These are phyloP conservation scores for Peronospora destructor DNA, from an alignment of 352 stramenopile species.

Conservation along the genomic window DNA sequence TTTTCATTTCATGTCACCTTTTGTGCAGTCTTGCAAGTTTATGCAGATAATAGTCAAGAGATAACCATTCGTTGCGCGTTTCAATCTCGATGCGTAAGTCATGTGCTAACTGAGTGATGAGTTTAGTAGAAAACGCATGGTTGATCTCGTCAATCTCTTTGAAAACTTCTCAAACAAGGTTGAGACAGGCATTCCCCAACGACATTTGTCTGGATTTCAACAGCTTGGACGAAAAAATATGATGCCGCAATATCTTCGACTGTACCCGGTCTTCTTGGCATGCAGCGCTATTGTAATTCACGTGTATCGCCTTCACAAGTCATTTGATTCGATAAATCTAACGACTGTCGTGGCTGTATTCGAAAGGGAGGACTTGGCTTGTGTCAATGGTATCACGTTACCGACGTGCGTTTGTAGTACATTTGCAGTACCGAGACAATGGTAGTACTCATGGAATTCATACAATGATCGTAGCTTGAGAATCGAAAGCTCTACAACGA, in stretches of 20 bases:
- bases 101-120: too few species aligned
- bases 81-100: too few species aligned
- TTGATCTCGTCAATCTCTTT: too few species aligned
- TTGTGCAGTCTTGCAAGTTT: too few species aligned
- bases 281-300: constrained; percentile 20
- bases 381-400: constrained; percentile 52
- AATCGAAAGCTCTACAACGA: constrained; percentile 33
- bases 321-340: background rate
- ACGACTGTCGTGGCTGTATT: constrained; percentile 1
- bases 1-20: background rate
- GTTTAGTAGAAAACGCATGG: too few species aligned
- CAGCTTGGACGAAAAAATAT: too few species aligned
- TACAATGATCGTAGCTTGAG: constrained; percentile 18
- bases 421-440: background rate
- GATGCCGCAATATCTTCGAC: constrained; percentile 12
- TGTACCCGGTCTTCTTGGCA: constrained; percentile 34
- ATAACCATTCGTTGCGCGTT: too few species aligned
- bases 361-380: constrained; percentile 30
- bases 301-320: background rate
- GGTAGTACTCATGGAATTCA: background rate
- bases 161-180: too few species aligned
- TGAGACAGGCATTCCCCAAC: too few species aligned
- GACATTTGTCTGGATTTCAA: too few species aligned
- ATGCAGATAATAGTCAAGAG: too few species aligned
- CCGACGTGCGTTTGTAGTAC: constrained; percentile 27